Base-by-base conservation (phyloP, 1,284 basidiomycete genomes). In the Austropuccinia psidii region DNA sequence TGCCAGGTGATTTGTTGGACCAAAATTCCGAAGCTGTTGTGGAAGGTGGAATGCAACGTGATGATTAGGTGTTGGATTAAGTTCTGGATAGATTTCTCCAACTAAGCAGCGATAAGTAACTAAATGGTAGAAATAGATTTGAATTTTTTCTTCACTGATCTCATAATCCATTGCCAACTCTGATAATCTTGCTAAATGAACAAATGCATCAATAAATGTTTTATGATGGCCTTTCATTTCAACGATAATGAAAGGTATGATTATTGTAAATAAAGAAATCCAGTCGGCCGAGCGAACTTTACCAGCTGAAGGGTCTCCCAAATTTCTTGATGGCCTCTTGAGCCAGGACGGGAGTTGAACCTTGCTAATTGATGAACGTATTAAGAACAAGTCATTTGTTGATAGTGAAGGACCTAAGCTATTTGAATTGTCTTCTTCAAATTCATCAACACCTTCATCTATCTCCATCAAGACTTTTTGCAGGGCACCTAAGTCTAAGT, bases 261-360 rank as follows among this genome's bases (percentile, higher is more conserved):
- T 35, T 6, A 60, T 39, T 17, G 57, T 62, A 43, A 64, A 64
- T 17, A 47, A 64, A 27, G 39, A 29, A 57, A 66, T 50, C 43
- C 64, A 68, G 45, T 68, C 66, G 7, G 66, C 66, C 24, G 66
- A 68, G 37, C 66, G 37, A 68, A 68, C 52, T 19, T 68, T 68
- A 4, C 66, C 66, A 55, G 66, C 33, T 1, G 66, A 2, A 68
- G 50, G 33, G 57, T 68, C 52, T 39, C 52, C 66, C 54, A 68
- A 55, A 19, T 41, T 55, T 11, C 50, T 49, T 45, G 66, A 43
- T 33, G 66, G 66, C 17, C 50, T 7, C 35, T 68, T 68, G 35
- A 68, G 66, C 66, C 66, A 68, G 17, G 66, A 21, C 27, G 66
- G 66, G 11, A 61, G 11, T 11, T n/a, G 5, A 4, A 17, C n/a